These are phyloP conservation scores for Acorus calamus DNA, from an alignment of 106 monocot species.

Conservation along the genomic window DNA sequence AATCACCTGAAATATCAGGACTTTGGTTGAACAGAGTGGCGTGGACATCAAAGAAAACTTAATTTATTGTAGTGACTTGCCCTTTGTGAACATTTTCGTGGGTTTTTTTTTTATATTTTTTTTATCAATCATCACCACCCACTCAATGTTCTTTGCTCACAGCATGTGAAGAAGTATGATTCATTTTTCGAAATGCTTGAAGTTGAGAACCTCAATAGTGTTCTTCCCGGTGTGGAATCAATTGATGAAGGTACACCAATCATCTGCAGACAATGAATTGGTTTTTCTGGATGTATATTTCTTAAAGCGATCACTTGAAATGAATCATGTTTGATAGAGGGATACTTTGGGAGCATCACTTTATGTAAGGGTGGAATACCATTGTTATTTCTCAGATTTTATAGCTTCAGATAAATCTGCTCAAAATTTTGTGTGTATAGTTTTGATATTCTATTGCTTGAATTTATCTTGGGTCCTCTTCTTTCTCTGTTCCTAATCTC, in stretches of 20 bases:
- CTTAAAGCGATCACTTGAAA: not conserved
- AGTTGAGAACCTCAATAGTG: slow-evolving; percentile 46
- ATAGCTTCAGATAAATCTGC: too few relatives aligned
- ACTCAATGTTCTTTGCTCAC: slow-evolving; percentile 9
- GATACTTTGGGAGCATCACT: too few relatives aligned
- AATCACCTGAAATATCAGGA: too few relatives aligned
- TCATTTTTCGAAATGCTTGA: slow-evolving; percentile 76
- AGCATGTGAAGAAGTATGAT: slow-evolving; percentile 52
- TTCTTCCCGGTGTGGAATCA: slow-evolving; percentile 68
- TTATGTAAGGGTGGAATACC: too few relatives aligned
- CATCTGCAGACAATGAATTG: not conserved
- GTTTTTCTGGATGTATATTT: not conserved
- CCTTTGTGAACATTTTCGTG: not conserved
- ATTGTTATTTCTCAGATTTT: too few relatives aligned
- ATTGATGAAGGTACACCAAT: slow-evolving; percentile 57
- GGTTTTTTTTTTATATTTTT: slow-evolving; percentile 6
- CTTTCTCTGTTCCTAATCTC: too few relatives aligned
- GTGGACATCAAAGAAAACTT: too few relatives aligned
- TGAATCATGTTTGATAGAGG: not conserved
- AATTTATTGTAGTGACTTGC: not conserved
- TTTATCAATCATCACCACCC: not conserved
- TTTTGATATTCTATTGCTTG: too few relatives aligned
- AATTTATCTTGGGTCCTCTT: too few relatives aligned
- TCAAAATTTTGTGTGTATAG: too few relatives aligned
- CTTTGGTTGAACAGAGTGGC: too few relatives aligned